Base-by-base conservation (phyloP, 768 basidiomycete species). In the Baorangia bicolor region DNA sequence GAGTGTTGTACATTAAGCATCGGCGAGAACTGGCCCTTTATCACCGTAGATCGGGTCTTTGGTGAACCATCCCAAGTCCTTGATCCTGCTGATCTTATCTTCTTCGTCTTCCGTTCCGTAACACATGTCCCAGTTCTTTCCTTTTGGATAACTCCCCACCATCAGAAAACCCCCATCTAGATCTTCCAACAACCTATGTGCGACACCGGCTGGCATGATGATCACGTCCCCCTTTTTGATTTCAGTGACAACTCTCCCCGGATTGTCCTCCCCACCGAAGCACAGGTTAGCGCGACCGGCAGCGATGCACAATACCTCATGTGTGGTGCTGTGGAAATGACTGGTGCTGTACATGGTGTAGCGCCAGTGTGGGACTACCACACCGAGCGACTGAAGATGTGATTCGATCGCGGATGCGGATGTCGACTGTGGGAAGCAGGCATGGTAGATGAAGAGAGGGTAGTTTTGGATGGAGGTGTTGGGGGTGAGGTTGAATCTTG, bases 261-360 rank as follows among this genome's bases (percentile, higher is more conserved):
- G 69, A 42, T 75, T 75, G 3, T 63, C 60, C 35, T 73, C 72
- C 10, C 76, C 77, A 16, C 76, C 77, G 42, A 79, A 78, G 44
- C 73, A 72, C n/a, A 77, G 39, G 27, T 49, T 64, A 14, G 74
- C 78, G 25, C 67, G 53, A 2, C 77, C 76, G 6, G 51, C 44
- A 12, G 61, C 58, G 37, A 77, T 62, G 43, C 70, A 70, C 52
- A 78, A 60, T 16, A 79, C 68, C 53, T 78, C 76, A 69, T 78
- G 73, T 13, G 73, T 73, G 38, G 73, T 77, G n/a, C 71, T 73
- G 57, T 79, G 76, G 61, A 73, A 79, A 59, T 79, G 76, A 25
- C 72, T 69, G 27, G 65, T 65, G 40, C 51, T 58, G 66, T 77
- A 78, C 75, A 77, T 77, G 25, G 74, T 71, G 62, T 73, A 79